A percentile compares a stretch with the other conserved stretches of the same genome.
Evolutionary conservation across 2,329 filamentous ascomycete species (phyloP).

Genomic region (Clonostachys rhizophaga): DNA sequence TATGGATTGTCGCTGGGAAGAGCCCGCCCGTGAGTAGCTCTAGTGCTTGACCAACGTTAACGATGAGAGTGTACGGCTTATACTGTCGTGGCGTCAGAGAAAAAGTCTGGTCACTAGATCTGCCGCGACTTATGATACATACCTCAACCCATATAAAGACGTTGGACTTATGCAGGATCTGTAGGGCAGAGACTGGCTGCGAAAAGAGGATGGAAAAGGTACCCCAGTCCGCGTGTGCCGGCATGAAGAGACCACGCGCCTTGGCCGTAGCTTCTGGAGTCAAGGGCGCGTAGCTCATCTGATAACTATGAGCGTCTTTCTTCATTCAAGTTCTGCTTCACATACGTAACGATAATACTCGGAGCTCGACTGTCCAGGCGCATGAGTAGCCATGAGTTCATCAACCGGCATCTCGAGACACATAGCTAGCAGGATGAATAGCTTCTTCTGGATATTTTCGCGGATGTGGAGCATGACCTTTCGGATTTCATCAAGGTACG

Average conservation of each 20-base stretch:
- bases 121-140: not conserved
- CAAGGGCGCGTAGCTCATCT: conserved; percentile 30
- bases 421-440: conserved; percentile 29
- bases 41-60: conserved; percentile 27
- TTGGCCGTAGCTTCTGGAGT: conserved; percentile 24
- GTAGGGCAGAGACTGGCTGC: conserved; percentile 29
- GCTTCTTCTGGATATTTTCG: conserved; percentile 18
- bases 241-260: conserved; percentile 27
- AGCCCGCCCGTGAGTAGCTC: conserved; percentile 21
- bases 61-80: conserved; percentile 25
- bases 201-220: conserved; percentile 30
- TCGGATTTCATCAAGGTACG: conserved; percentile 13
- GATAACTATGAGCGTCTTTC: not conserved
- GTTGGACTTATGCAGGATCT: conserved; percentile 25
- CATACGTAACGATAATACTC: conserved; percentile 28
- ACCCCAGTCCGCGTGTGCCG: conserved; percentile 35
- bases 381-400: conserved; percentile 25
- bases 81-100: conserved; percentile 8
- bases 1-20: conserved; percentile 20
- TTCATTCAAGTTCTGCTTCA: not conserved
- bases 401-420: conserved; percentile 29
- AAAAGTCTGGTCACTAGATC: not conserved
- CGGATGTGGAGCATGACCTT: conserved; percentile 18
- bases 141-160: conserved; percentile 25
- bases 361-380: conserved; percentile 23